Base-by-base conservation (phyloP, 176 grass and related monocot genomes). In the Avena atlantica region DNA sequence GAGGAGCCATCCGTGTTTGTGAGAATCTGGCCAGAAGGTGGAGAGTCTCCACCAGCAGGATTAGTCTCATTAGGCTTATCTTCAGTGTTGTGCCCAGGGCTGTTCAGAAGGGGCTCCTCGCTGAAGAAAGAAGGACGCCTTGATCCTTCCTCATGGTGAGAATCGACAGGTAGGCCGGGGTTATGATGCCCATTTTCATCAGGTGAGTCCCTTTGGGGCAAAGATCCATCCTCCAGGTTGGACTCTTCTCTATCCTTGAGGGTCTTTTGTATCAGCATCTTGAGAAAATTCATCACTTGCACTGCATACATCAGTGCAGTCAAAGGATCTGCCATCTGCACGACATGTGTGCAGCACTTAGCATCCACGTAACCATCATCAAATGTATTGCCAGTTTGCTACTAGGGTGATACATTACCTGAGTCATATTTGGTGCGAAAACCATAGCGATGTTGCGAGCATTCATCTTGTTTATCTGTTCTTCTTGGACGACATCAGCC, bases 211-310 rank as follows among this genome's bases (percentile, higher is more conserved):
- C 78, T 89, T 50, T 81, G 42, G 20, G 77, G 91, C 76, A 89
- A 87, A 51, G 79, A 78, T 15, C 51, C 74, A 36, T 89, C 81
- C 69, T 93, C 94, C 7, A 78, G 64, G 84, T 88, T 96, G 40
- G 81, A 81, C 45, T 95, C 88, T 59, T 85, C 80, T 89, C 93
- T 91, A 51, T 78, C 90, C 75, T 92, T 91, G 10, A 95, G 88
- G 48, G 86, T 91, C 81, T 87, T 95, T 53, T 88, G 57, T 86
- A 95, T 92, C n/a, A 95, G 78, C 88, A 95, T 91, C 84, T 86
- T 92, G 63, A 95, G 88, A 87, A 95, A 91, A 79, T 95, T 95
- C 93, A 95, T 95, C 71, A 95, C 93, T 92, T 95, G 93, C 12
- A 95, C 93, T 2, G 88, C 93, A 71, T 95, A 91, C 93, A 91